Base-by-base conservation (phyloP, 345 rosid genomes). In the Citrus australasica region DNA sequence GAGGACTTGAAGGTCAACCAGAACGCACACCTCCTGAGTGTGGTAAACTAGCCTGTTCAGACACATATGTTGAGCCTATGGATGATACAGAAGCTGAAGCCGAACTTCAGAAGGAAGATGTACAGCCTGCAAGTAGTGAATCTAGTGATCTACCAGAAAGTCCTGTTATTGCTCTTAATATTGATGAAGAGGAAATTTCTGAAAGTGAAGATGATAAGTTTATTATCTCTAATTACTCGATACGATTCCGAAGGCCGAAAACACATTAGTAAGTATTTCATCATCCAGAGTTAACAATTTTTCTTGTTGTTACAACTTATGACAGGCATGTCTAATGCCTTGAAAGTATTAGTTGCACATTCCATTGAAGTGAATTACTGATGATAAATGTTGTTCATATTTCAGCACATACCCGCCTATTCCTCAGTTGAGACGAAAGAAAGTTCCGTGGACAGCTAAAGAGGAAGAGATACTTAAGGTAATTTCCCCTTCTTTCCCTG, bases 401-500 rank as follows among this genome's bases (percentile, higher is more conserved):
- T 38, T 79, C 83, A 85, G 89, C 60, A 58, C 75, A 46, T 76
- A 55, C 76, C 83, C 89, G 13, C 42, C 74, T 30, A 64, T 28
- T 25, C 82, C 81, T 62, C 84, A 66, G 69, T 69, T 22, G 78
- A 87, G 83, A 79, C 76, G 87, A 48, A 85, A 78, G 71, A 84
- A 65, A 70, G 56, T 82, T 75, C 80, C 79, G 7, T 85, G 90
- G 92, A 87, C 84, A 35, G 71, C 75, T 28, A 46, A 79, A 58
- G 89, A 87, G 76, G 90, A 85, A 79, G 81, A 84, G 74, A 78
- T 73, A 40, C 87, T 84, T 9, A 83, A 77, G 89, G 92, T 89
- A 81, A 65, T 35, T 74, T 21, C 58, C 55, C 40, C 46, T 10
- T 10, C 3, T 42, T 22, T 48, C 4, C 6, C n/a, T 0, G 22